phyloP scores from a whole-genome alignment of 768 basidiomycete species.

The Suillus variegatus region DNA sequence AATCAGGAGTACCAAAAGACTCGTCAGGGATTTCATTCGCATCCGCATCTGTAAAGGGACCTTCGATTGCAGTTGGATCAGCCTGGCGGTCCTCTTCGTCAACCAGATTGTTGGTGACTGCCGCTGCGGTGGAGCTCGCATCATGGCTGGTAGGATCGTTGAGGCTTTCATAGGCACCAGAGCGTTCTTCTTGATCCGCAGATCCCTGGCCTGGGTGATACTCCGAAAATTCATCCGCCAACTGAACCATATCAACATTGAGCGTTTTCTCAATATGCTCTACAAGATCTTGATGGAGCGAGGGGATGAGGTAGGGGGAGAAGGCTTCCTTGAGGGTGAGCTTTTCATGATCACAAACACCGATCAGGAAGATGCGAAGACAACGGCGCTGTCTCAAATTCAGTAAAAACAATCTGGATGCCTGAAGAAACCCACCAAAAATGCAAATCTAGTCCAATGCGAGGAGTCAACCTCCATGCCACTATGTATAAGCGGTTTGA shows the following conservation, averaged over 20 bases:
- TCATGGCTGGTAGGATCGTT: no score
- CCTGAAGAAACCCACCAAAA: constrained; percentile 4
- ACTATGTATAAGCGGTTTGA: not conserved
- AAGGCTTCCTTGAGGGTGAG: not conserved
- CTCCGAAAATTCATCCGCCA: not conserved
- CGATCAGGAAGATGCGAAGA: not conserved
- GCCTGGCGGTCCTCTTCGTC: no score
- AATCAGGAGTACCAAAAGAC: no score
- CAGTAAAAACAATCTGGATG: not conserved
- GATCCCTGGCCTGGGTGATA: not conserved
- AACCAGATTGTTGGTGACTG: no score
- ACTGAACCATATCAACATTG: not conserved
- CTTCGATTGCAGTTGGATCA: no score
- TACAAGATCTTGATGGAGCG: not conserved
- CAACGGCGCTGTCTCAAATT: not conserved
- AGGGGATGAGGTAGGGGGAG: not conserved
- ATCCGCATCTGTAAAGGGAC: not conserved
- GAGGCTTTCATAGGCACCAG: no score
- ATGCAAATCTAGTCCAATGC: constrained; percentile 11
- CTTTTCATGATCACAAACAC: not conserved
- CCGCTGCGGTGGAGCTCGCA: no score
- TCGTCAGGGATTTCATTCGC: not conserved
- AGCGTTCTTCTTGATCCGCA: no score
- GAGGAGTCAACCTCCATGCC: constrained; percentile 12
- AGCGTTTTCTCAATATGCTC: not conserved